Percentiles rank a stretch among this genome's conserved stretches.
Conservation (phyloP, 352 stramenopile genomes). For the Phytopythium aichiense region DNA sequence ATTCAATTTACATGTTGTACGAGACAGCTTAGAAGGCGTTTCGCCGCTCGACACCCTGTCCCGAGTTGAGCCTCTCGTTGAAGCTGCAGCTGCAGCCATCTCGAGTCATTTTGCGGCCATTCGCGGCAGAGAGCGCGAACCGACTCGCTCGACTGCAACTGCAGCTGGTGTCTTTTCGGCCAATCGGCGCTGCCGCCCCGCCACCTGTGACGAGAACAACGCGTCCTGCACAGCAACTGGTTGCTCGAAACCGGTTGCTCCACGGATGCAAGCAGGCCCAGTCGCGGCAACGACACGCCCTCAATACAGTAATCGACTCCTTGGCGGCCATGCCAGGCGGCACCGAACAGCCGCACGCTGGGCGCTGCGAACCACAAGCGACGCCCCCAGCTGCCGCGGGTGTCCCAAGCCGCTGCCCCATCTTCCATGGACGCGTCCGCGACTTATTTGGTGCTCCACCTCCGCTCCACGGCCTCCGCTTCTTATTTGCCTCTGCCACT, state of each 20-base stretch:
- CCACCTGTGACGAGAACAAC: no score
- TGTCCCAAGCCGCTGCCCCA: not conserved
- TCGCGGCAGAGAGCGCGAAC: constrained; percentile 2
- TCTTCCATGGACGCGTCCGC: not conserved
- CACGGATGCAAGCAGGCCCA: no score
- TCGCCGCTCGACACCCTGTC: no score
- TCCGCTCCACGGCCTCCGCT: not conserved
- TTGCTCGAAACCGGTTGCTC: no score
- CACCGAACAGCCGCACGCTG: not conserved
- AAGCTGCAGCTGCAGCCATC: not conserved
- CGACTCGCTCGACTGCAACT: not conserved
- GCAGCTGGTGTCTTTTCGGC: not conserved
- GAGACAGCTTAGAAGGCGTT: no score
- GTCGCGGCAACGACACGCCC: no score
- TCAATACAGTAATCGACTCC: not conserved
- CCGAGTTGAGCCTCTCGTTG: not conserved
- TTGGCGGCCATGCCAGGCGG: no score
- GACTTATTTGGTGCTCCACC: not conserved
- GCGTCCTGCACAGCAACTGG: no score
- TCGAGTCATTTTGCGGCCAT: no score
- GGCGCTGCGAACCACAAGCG: not conserved
- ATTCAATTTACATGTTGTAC: no score
- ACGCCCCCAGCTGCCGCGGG: not conserved
- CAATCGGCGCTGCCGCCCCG: not conserved
- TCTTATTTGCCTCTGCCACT: constrained; percentile 8